These are phyloP conservation scores for Starmera stellimalicola DNA, from an alignment of 1,139 yeast species.

Conservation along the genomic window DNA sequence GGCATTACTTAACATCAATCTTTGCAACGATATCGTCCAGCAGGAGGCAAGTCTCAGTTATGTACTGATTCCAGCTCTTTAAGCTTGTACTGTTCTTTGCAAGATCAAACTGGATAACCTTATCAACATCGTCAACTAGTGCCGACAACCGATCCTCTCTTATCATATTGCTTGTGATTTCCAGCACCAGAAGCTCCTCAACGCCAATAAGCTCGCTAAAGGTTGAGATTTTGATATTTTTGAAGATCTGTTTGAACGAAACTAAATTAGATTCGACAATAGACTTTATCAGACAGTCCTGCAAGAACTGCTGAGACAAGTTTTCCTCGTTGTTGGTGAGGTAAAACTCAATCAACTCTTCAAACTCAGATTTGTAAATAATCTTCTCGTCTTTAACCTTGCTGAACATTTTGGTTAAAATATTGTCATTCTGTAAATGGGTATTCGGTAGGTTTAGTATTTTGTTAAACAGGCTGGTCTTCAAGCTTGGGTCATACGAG, in stretches of 20 bases:
- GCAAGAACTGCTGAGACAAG: constrained; percentile 3
- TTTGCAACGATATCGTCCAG: constrained; percentile 12
- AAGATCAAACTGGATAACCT: constrained; percentile 21
- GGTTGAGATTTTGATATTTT: constrained; percentile 10
- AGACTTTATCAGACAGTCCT: constrained; percentile 4
- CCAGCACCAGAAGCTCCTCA: constrained; percentile 8
- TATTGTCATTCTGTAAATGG: no score
- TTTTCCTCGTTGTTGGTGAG: constrained; percentile 1
- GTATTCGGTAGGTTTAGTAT: no score
- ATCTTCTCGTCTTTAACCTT: constrained; percentile 9
- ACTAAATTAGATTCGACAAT: constrained; percentile 13
- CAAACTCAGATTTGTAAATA: constrained; percentile 11
- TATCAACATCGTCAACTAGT: constrained; percentile 27
- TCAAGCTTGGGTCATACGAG: constrained; percentile 6
- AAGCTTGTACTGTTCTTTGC: constrained; percentile 1
- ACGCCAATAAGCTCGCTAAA: constrained; percentile 8
- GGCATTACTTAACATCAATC: constrained; percentile 7
- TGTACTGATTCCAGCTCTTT: constrained; percentile 15
- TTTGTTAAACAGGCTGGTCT: constrained; percentile 4
- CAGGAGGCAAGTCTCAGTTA: constrained; percentile 11
- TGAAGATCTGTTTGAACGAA: constrained; percentile 10
- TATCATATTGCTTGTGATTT: constrained; percentile 12
- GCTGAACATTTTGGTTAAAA: constrained; percentile 5
- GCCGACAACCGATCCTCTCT: constrained; percentile 16
- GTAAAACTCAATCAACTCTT: constrained; percentile 3